Evolutionary conservation across 2,329 filamentous ascomycete genomes (phyloP), one percentile per base, ranked within the genome.

Genomic region (Penicillium sp.): DNA sequence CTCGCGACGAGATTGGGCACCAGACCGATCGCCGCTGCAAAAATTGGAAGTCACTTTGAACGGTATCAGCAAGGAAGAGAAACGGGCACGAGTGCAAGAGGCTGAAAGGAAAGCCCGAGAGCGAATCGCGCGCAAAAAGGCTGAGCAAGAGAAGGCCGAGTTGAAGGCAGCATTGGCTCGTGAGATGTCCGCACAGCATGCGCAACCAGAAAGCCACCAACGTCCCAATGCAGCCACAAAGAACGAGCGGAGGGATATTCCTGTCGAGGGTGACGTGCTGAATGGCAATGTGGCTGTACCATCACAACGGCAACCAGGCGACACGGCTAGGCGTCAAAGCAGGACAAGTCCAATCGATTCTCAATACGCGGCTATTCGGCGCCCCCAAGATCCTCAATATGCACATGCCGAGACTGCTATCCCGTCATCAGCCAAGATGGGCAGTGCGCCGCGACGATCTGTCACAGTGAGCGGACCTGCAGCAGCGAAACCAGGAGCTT

Each of bases 51-150:
- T 88, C 64, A 93, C 89, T 62, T 80, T 97, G 64, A 87, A 87
- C 69, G 90, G 88, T 72, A 92, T 96, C 70, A 95, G 88, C 68
- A 97, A 96, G 69, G 91, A 96, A 72, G 91, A 96, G 71, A 95
- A 95, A 70, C 81, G 92, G 56, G 89, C 90, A 8, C 81, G 89
- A 39, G 83, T 92, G 4, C 81, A 90, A 65, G 87, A 92, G 61
- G 89, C 89, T 5, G 92, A 96, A 68, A 78, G 83, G 58, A 80
- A 81, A 36, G 80, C 85, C 14, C 81, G 84, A 59, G 84, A 92
- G 63, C 64, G 67, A 4, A 64, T 72, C 48, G 66, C 67, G 27
- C 63, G 60, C 22, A 61, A 64, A 30, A 63, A 67, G 19, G 56
- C 57, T 8, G 59, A 61, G 22, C 39, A 48, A 25, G 59, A 59